These are phyloP conservation scores for Alternaria alternata DNA, from an alignment of 2,329 filamentous ascomycete genomes.

Conservation along the genomic window DNA sequence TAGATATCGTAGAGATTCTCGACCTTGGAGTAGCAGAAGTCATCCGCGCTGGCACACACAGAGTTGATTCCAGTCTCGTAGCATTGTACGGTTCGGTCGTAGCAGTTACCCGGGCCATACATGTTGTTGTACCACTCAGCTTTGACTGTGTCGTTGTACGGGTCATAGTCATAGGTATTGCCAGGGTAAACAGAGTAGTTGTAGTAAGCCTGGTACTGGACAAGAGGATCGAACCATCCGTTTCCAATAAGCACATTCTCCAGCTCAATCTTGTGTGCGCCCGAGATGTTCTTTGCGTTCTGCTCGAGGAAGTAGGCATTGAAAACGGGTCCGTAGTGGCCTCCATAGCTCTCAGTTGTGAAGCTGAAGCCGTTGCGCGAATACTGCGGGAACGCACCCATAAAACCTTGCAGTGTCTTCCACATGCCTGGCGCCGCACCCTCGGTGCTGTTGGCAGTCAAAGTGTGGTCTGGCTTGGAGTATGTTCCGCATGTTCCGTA, in stretches of 20 bases:
- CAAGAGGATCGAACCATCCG: constrained; percentile 65
- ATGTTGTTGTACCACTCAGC: constrained; percentile 66
- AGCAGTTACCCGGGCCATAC: constrained; percentile 68
- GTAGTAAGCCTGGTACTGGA: constrained; percentile 66
- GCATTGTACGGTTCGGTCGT: constrained; percentile 66
- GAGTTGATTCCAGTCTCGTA: constrained; percentile 59
- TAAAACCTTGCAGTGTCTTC: constrained; percentile 69
- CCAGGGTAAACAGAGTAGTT: constrained; percentile 65
- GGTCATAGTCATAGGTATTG: constrained; percentile 65
- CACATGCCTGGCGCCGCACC: constrained; percentile 67
- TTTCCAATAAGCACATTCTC: constrained; percentile 65
- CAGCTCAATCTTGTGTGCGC: constrained; percentile 59
- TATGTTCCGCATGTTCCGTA: constrained; percentile 63
- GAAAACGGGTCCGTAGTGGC: constrained; percentile 66
- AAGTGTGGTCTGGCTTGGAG: constrained; percentile 58
- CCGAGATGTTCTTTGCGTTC: constrained; percentile 55
- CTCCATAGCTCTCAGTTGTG: constrained; percentile 65
- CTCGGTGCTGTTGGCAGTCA: constrained; percentile 63
- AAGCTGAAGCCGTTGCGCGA: constrained; percentile 62
- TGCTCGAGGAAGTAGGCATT: constrained; percentile 59
- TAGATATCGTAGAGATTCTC: constrained; percentile 62
- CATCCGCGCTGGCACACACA: constrained; percentile 63
- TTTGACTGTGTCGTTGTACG: constrained; percentile 60
- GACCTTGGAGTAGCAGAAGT: constrained; percentile 64
- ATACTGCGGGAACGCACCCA: constrained; percentile 65